A percentile compares a stretch with the other conserved stretches of the same genome.
phyloP scores from a whole-genome alignment of 192 early-diverging fungal species.

The Geranomyces michiganensis region DNA sequence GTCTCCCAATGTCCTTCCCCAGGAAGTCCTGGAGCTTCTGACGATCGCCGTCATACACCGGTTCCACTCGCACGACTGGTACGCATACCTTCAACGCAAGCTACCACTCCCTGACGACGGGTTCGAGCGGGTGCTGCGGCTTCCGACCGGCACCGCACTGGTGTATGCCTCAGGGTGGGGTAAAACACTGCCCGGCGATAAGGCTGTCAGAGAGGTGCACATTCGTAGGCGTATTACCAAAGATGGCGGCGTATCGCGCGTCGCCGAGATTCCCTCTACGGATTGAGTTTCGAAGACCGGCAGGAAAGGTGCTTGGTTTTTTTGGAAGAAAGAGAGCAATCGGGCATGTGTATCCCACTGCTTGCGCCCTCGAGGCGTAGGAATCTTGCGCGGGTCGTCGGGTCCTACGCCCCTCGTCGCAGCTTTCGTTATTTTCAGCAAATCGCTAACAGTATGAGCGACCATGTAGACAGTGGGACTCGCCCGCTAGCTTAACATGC shows the following conservation, averaged over 20 bases:
- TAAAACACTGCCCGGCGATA: not conserved
- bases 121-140: conserved; percentile 33
- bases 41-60: conserved; percentile 36
- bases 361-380: too few species aligned
- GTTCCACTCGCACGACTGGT: conserved; percentile 41
- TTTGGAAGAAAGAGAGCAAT: too few species aligned
- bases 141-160: conserved; percentile 37
- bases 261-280: conserved; percentile 4
- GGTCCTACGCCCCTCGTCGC: too few species aligned
- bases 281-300: too few species aligned
- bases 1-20: conserved; percentile 28
- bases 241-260: conserved; percentile 28
- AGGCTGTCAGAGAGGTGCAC: conserved; percentile 8
- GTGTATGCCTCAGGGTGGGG: conserved; percentile 26
- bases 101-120: conserved; percentile 15
- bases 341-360: too few species aligned
- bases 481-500: too few species aligned
- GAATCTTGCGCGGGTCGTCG: too few species aligned
- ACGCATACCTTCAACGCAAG: conserved; percentile 30
- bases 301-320: too few species aligned
- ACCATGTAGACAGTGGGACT: too few species aligned
- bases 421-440: too few species aligned
- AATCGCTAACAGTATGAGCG: too few species aligned
- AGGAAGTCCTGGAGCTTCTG: conserved; percentile 40
- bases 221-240: conserved; percentile 23